Percentiles rank a stretch among this genome's conserved stretches.
phyloP scores from a whole-genome alignment of 2,329 filamentous ascomycete species.

The Fusarium paranaense region DNA sequence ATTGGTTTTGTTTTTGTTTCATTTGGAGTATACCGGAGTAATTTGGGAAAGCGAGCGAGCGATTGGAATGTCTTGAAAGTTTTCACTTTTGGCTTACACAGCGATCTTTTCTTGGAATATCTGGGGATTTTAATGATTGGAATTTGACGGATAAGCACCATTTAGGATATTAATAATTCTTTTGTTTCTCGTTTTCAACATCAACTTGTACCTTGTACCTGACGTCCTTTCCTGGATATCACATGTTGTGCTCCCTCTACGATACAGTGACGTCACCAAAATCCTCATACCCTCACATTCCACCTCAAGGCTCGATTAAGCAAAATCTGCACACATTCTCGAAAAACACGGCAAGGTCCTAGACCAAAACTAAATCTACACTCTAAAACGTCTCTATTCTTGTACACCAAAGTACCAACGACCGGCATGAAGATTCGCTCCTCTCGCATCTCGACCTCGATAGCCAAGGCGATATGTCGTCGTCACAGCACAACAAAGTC shows the following conservation, averaged over 20 bases:
- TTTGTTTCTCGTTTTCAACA: neutral
- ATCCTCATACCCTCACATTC: neutral
- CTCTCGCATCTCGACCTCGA: constrained; percentile 65
- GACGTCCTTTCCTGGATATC: neutral
- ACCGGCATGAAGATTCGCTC: constrained; percentile 48
- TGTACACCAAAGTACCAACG: neutral
- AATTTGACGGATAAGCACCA: constrained; percentile 7
- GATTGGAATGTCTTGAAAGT: constrained; percentile 14
- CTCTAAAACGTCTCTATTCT: neutral
- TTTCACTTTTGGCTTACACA: neutral
- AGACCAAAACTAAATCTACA: constrained; percentile 4
- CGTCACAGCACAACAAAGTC: constrained; percentile 36
- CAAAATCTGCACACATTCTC: constrained; percentile 9
- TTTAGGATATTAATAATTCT: neutral
- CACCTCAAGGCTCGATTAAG: neutral
- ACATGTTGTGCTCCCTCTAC: neutral
- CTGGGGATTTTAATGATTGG: constrained; percentile 20
- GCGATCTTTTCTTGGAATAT: constrained; percentile 10
- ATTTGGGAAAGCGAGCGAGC: constrained; percentile 32
- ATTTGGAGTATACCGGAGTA: constrained; percentile 3
- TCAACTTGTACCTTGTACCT: neutral
- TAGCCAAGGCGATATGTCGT: constrained; percentile 67
- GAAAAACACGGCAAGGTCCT: neutral
- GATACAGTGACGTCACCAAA: constrained; percentile 31
- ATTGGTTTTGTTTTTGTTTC: neutral